Evolutionary conservation across 768 basidiomycete species (phyloP), one percentile per base, ranked within the genome.

Genomic region (Lactarius sanguifluus): DNA sequence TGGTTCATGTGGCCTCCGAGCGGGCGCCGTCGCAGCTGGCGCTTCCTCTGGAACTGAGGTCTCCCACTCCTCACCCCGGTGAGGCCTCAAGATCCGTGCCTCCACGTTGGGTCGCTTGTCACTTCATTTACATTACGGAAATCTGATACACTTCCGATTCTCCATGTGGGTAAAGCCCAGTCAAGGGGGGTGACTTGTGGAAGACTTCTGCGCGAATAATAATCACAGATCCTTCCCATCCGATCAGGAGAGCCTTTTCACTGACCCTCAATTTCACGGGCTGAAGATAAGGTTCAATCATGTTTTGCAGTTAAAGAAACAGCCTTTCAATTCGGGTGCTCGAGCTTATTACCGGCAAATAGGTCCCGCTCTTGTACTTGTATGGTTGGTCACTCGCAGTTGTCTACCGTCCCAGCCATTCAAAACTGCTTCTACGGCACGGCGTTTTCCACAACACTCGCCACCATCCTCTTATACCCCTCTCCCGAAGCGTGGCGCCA

Each of bases 291-390:
- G 69, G 70, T 71, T 71, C 68, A 69, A 61, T 62, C 62, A 66
- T 64, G 64, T 68, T 71, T 70, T 71, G 70, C 69, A 71, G 62
- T 70, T 71, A 71, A 70, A 71, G 70, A 70, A 69, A 70, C 70
- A 70, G 62, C 62, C 70, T 71, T 68, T 71, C 59, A 66, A 68
- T 68, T 65, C 55, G 68, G 61, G 57, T 63, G 28, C 64, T 65
- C 68, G 62, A 70, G 61, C 67, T 69, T 70, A 36, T 69, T 70
- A 36, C 68, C 65, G 55, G 38, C 38, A 54, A 30, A 47, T 56
- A 65, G 70, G 62, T 28, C 41, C 57, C 67, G 69, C 64, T 64
- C 69, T 70, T 70, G 58, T 70, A 68, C 69, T 62, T 65, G 64
- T 69, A 70, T 65, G 61, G 38, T 68, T 60, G 63, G 60, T 62